Conservation (phyloP, 2,329 filamentous ascomycete species). For the Blastomyces percursus region DNA sequence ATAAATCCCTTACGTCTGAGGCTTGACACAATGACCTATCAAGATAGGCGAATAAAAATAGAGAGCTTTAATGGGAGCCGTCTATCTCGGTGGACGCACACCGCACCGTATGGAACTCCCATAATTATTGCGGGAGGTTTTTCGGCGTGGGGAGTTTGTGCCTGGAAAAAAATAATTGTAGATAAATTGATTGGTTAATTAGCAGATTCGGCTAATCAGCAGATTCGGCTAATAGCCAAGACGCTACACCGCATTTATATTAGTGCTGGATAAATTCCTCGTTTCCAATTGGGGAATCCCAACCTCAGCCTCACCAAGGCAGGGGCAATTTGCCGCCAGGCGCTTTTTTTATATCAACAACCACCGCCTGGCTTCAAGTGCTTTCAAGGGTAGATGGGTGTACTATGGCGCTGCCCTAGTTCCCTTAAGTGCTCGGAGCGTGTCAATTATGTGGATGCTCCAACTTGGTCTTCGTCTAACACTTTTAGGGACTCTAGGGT, state of each 20-base stretch:
- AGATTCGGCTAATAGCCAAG: background rate
- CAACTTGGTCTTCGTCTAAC: background rate
- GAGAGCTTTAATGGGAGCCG: background rate
- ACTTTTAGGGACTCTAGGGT: background rate
- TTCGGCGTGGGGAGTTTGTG: background rate
- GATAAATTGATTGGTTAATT: background rate
- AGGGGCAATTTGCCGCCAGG: background rate
- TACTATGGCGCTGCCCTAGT: background rate
- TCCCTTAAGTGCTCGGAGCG: no score
- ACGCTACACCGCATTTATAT: background rate
- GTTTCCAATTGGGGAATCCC: background rate
- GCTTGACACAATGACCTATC: background rate
- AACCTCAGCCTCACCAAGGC: background rate
- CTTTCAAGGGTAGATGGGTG: background rate
- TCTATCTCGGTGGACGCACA: background rate
- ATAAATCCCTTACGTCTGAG: background rate
- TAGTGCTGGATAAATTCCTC: background rate
- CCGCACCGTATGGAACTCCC: background rate
- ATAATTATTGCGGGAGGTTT: background rate
- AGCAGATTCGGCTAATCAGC: no score
- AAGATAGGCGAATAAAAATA: background rate
- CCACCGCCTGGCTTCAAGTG: no score
- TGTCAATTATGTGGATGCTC: background rate
- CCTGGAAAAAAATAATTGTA: background rate
- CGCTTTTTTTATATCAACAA: background rate